Conservation (phyloP, 805 yeast genomes). For the Metschnikowia dekortorum region DNA sequence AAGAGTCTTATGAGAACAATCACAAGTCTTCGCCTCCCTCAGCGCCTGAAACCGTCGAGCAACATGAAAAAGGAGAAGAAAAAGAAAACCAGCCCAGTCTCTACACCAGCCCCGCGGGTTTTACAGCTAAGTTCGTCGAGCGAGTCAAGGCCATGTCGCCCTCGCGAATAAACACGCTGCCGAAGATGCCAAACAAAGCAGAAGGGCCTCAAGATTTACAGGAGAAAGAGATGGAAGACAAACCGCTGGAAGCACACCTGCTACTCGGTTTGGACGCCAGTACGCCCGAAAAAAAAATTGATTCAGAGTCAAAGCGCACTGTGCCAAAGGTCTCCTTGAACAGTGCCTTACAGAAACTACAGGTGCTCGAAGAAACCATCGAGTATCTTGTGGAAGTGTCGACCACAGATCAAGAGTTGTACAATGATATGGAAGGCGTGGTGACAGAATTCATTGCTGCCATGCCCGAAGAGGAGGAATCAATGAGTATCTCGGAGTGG, state of each 20-base stretch:
- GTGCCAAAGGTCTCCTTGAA: conserved; percentile 2
- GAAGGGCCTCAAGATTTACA: background rate
- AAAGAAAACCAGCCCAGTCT: background rate
- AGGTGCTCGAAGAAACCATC: conserved; percentile 32
- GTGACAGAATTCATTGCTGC: conserved; percentile 59
- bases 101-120: background rate
- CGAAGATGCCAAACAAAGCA: background rate
- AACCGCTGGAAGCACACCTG: conserved; percentile 2
- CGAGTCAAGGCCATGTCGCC: conserved; percentile 1
- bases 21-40: background rate
- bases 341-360: conserved; percentile 6
- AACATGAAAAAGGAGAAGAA: background rate
- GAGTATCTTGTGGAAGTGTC: conserved; percentile 31
- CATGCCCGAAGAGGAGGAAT: conserved; percentile 66
- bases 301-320: background rate
- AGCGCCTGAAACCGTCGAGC: background rate
- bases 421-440: conserved; percentile 64
- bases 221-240: background rate
- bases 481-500: conserved; percentile 73
- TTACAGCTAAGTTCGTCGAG: background rate
- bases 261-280: conserved; percentile 12
- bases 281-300: conserved; percentile 9
- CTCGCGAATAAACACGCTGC: background rate
- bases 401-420: conserved; percentile 37
- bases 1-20: background rate